Base-by-base conservation (phyloP, 148 eudicot species). In the Silene uniflora region DNA sequence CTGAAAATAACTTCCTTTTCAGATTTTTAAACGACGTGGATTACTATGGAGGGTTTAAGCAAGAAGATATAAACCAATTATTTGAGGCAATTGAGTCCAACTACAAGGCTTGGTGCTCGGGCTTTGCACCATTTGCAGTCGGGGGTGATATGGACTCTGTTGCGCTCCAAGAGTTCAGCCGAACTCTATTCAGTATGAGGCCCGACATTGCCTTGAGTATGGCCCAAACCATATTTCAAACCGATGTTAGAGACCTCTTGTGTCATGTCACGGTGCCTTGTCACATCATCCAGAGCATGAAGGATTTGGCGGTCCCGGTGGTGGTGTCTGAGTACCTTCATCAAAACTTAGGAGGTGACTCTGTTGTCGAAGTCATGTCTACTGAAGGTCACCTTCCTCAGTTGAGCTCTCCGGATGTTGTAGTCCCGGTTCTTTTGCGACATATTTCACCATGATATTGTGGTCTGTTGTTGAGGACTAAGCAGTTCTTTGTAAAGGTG, bases 81-180 rank as follows among this genome's bases (percentile, higher is more conserved):
- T 91, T 89, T 61, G 89, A 88, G 10, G 98, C 94, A 6, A 87
- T 93, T 85, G 78, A 77, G 75, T 87, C 92, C 18, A 93, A 93
- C 80, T 93, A 84, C 89, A 89, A 87, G 74, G 92, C 92, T 10
- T 93, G 98, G 98, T 87, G 91, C 72, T 77, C 85, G 0, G 97
- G 97, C 0, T 93, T 91, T 44, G 98, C 97, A 9, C 98, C 98
- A 0, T 63, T 93, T 39, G 91, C 88, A 0, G 91, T 93, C 5
- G 98, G 98, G 0, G 97, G 92, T 0, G 98, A 93, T 79, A 89
- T 93, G 94, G 94, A 93, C n/a, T 91, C 94, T 0, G 88, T 86
- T 13, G 90, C 92, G 24, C 93, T 93, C 52, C 98, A 93, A 75
- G 98, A 93, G 71, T 93, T 91, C 75, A 89, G 98, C 77, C 83